Evolutionary conservation across 2,329 filamentous ascomycete species (phyloP).

Genomic region (Neopestalotiopsis clavispora): DNA sequence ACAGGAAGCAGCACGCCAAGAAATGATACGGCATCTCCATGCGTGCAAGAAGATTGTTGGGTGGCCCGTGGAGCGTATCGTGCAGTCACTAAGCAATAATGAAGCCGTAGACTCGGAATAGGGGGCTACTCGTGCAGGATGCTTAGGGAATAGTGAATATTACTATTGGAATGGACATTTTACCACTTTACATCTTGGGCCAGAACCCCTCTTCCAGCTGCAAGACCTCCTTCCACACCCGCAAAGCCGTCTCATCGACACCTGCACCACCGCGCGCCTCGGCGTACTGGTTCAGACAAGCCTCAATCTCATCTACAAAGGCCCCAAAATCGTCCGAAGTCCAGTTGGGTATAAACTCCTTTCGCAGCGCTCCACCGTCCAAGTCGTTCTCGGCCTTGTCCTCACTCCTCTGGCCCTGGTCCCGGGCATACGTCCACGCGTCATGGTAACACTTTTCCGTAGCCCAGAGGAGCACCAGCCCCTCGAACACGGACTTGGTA

Average conservation of each 20-base stretch:
- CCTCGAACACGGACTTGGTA: slow-evolving; percentile 57
- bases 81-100: slow-evolving; percentile 19
- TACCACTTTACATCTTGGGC: slow-evolving; percentile 43
- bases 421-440: slow-evolving; percentile 60
- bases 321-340: slow-evolving; percentile 64
- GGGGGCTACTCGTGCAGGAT: too few species aligned
- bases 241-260: slow-evolving; percentile 42
- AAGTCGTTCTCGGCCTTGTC: slow-evolving; percentile 47
- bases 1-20: slow-evolving; percentile 31
- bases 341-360: slow-evolving; percentile 73
- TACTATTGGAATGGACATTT: not conserved
- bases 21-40: slow-evolving; percentile 36
- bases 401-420: slow-evolving; percentile 34
- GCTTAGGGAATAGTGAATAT: not conserved
- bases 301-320: slow-evolving; percentile 44
- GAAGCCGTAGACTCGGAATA: not conserved
- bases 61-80: slow-evolving; percentile 44
- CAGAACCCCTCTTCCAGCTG: slow-evolving; percentile 64
- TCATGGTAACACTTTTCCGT: slow-evolving; percentile 70
- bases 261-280: slow-evolving; percentile 28
- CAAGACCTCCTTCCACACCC: slow-evolving; percentile 55
- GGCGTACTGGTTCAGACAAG: slow-evolving; percentile 36
- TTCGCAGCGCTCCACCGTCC: slow-evolving; percentile 68
- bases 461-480: slow-evolving; percentile 76
- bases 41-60: slow-evolving; percentile 41